Evolutionary conservation across 176 grass and related monocot genomes (phyloP).

Genomic region (Typha latifolia): DNA sequence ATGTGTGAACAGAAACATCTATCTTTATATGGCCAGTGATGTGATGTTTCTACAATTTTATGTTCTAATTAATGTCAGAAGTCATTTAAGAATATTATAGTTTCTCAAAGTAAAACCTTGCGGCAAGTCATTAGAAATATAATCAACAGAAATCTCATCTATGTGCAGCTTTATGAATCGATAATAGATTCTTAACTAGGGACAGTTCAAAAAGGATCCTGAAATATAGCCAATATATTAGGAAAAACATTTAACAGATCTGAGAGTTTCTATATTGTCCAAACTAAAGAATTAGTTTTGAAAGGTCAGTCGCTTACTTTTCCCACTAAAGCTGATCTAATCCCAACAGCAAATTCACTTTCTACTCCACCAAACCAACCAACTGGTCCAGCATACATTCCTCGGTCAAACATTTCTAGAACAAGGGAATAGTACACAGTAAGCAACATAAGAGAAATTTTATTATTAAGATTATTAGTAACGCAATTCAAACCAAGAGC

Average conservation of each 20-base stretch:
- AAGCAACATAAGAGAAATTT: not conserved
- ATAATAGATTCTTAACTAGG: not conserved
- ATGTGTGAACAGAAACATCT: too few relatives aligned
- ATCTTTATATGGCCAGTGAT: too few relatives aligned
- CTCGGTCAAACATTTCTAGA: conserved; percentile 85
- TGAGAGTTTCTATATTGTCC: not conserved
- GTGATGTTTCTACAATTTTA: too few relatives aligned
- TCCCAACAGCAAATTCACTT: conserved; percentile 93
- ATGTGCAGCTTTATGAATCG: not conserved
- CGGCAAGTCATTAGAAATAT: not conserved
- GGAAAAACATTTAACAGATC: not conserved
- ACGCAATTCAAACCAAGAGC: not conserved
- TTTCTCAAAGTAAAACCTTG: too few relatives aligned
- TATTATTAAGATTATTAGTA: not conserved
- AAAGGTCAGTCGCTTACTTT: conserved; percentile 45
- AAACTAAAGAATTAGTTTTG: not conserved
- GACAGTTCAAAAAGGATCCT: not conserved
- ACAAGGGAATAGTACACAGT: conserved; percentile 7
- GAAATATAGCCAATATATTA: too few relatives aligned
- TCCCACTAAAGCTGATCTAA: conserved; percentile 80
- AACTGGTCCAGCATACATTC: conserved; percentile 92
- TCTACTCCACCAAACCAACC: conserved; percentile 95
- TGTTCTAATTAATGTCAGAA: too few relatives aligned
- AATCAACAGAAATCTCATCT: not conserved
- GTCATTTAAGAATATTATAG: too few relatives aligned